These are phyloP conservation scores for Parafenestella ontariensis DNA, from an alignment of 2,329 filamentous ascomycete genomes.

Conservation along the genomic window DNA sequence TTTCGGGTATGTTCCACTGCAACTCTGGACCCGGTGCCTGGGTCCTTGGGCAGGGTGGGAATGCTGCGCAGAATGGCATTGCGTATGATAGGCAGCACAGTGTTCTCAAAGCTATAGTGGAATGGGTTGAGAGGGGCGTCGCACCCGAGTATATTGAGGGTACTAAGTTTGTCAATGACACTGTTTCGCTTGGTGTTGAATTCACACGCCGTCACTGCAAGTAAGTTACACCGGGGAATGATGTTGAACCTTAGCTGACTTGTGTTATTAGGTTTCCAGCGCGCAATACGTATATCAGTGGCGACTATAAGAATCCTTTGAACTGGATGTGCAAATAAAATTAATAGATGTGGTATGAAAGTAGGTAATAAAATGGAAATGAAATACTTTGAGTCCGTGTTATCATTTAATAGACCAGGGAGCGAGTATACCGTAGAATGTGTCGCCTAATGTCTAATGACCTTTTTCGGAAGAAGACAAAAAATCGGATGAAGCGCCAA, in stretches of 20 bases:
- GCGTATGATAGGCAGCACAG: constrained; percentile 23
- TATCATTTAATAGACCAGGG: no score
- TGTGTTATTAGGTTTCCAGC: constrained; percentile 3
- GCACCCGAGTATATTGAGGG: constrained; percentile 48
- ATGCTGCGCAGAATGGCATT: constrained; percentile 23
- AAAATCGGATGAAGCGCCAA: no score
- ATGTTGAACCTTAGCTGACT: background rate
- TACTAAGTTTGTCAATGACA: constrained; percentile 48
- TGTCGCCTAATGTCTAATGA: no score
- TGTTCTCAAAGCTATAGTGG: constrained; percentile 52
- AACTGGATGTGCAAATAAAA: constrained; percentile 25
- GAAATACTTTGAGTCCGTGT: no score
- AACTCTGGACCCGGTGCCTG: constrained; percentile 55
- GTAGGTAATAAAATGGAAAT: no score
- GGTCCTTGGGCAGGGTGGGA: constrained; percentile 35
- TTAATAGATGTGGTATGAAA: no score
- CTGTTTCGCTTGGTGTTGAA: constrained; percentile 49
- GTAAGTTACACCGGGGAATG: constrained; percentile 5
- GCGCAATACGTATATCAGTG: constrained; percentile 9
- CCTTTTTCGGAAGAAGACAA: no score
- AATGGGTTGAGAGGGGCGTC: constrained; percentile 51
- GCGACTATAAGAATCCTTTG: constrained; percentile 37
- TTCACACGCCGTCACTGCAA: constrained; percentile 58
- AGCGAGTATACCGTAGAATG: no score
- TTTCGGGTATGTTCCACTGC: constrained; percentile 62